Evolutionary conservation across 2,329 filamentous ascomycete species (phyloP).

Genomic region (Zasmidium angulare): DNA sequence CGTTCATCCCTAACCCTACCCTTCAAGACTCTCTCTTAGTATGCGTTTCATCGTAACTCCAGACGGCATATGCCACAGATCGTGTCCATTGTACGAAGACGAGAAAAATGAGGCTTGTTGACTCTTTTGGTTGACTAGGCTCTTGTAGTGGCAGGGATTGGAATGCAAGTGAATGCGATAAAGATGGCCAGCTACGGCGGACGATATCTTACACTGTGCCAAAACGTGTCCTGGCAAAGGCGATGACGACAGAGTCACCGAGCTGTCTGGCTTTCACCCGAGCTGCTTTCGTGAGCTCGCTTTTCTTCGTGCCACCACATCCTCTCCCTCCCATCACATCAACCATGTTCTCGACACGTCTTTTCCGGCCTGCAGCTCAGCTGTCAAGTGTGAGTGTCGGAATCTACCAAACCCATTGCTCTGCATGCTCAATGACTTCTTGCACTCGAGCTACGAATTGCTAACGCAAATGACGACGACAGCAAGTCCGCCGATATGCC

Average conservation of each 20-base stretch:
- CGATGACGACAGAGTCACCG: neutral
- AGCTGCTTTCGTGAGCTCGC: neutral
- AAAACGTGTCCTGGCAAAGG: neutral
- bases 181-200: no score
- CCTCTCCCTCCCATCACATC: neutral
- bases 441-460: neutral
- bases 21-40: no score
- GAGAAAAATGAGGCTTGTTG: no score
- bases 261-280: neutral
- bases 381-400: conserved; percentile 36
- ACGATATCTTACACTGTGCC: no score
- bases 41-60: no score
- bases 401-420: neutral
- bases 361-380: conserved; percentile 29
- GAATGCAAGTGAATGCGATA: no score
- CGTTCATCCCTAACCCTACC: no score
- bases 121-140: no score
- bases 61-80: no score
- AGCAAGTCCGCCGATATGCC: conserved; percentile 73
- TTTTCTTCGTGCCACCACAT: neutral
- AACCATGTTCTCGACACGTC: conserved; percentile 27
- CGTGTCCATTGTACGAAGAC: no score
- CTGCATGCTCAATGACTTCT: conserved; percentile 3
- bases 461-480: conserved; percentile 23
- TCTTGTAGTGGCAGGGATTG: no score